phyloP scores from a whole-genome alignment of 2,329 filamentous ascomycete genomes.

The Neopestalotiopsis sp. region DNA sequence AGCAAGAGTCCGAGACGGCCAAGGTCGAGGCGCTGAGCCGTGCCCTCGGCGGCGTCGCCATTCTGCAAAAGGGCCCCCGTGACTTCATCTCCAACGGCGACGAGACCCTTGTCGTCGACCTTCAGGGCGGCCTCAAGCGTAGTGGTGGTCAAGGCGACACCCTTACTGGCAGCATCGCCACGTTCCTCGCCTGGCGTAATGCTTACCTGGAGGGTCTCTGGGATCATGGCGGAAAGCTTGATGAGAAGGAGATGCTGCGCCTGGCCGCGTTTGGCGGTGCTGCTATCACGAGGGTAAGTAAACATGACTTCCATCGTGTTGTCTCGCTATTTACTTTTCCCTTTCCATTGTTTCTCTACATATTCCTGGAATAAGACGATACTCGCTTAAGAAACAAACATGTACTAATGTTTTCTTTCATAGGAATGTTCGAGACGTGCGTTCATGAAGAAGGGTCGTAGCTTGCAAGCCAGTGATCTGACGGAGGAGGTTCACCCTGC shows the following conservation, averaged over 20 bases:
- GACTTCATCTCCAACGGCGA: conserved; percentile 86
- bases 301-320: not conserved
- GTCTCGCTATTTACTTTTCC: not conserved
- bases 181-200: conserved; percentile 85
- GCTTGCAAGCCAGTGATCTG: conserved; percentile 89
- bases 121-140: conserved; percentile 83
- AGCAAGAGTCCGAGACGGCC: conserved; percentile 44
- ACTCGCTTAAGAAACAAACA: not conserved
- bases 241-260: conserved; percentile 67
- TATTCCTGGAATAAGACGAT: too few species aligned
- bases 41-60: conserved; percentile 84
- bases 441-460: conserved; percentile 83
- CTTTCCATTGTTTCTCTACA: not conserved
- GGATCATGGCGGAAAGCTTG: conserved; percentile 61
- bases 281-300: conserved; percentile 77
- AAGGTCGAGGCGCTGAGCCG: conserved; percentile 71
- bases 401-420: not conserved
- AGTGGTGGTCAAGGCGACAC: conserved; percentile 96
- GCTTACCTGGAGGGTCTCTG: conserved; percentile 86
- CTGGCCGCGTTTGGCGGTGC: conserved; percentile 87
- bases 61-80: conserved; percentile 84
- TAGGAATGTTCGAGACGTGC: conserved; percentile 84
- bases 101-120: conserved; percentile 75
- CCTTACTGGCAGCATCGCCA: conserved; percentile 86
- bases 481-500: conserved; percentile 87